Evolutionary conservation across 2,329 filamentous ascomycete species (phyloP).

Genomic region (Fusarium caatingaense): DNA sequence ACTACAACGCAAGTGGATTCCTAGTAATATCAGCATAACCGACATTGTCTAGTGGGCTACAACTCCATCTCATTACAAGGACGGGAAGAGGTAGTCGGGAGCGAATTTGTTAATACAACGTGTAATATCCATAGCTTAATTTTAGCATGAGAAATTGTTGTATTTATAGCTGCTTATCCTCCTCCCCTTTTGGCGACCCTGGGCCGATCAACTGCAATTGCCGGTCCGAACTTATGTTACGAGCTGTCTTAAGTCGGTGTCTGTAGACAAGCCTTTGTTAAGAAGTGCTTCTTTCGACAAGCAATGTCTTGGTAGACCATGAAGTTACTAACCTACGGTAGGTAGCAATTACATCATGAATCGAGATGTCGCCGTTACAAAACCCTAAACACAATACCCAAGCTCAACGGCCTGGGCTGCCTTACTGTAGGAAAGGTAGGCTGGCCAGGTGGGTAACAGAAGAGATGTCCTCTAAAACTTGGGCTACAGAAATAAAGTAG

Average conservation of each 20-base stretch:
- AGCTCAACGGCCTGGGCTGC: constrained; percentile 1
- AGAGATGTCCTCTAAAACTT: too few species aligned
- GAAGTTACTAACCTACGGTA: background rate
- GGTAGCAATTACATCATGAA: background rate
- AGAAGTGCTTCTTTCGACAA: background rate
- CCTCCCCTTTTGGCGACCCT: constrained; percentile 25
- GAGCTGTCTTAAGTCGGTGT: background rate
- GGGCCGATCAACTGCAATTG: constrained; percentile 26
- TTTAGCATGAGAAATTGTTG: constrained; percentile 23
- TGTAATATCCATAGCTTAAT: constrained; percentile 20
- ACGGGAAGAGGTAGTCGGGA: constrained; percentile 4
- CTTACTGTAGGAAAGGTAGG: background rate
- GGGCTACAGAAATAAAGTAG: too few species aligned
- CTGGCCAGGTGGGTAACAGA: too few species aligned
- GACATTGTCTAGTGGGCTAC: constrained; percentile 4
- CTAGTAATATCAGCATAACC: constrained; percentile 4
- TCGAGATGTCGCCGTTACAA: constrained; percentile 16
- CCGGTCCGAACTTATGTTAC: constrained; percentile 15
- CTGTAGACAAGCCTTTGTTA: background rate
- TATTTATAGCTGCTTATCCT: constrained; percentile 33
- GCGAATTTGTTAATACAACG: constrained; percentile 11
- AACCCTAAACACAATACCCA: background rate
- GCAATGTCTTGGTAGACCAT: background rate
- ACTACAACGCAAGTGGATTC: constrained; percentile 1
- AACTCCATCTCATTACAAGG: constrained; percentile 18